Percentiles rank a stretch among this genome's conserved stretches.
phyloP scores from a whole-genome alignment of 352 stramenopile genomes.

The Hyaloperonospora brassicae region DNA sequence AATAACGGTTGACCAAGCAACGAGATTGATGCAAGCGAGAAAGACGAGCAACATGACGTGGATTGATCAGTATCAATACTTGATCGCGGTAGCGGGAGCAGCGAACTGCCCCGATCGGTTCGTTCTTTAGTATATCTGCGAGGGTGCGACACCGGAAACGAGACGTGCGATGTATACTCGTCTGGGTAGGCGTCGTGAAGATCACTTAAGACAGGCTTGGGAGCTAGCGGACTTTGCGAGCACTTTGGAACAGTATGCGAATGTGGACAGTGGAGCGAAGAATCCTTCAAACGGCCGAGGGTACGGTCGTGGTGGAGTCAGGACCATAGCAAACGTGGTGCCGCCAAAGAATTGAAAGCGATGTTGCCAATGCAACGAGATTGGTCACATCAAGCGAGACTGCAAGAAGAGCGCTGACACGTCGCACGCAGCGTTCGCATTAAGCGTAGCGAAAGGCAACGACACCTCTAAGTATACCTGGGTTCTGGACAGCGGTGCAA shows the following conservation, averaged over 20 bases:
- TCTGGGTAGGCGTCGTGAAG: not conserved
- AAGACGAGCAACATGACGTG: not conserved
- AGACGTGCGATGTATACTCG: slow-evolving; percentile 3
- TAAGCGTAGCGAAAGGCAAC: not conserved
- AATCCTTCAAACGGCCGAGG: slow-evolving; percentile 1
- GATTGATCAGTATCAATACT: slow-evolving; percentile 8
- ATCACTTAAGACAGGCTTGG: slow-evolving; percentile 5
- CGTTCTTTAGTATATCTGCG: slow-evolving; percentile 5
- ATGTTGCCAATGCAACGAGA: not conserved
- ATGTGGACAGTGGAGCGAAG: not conserved
- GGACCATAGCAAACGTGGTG: not conserved
- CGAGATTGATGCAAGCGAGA: not conserved
- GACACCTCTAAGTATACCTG: not conserved
- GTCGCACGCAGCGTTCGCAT: not conserved
- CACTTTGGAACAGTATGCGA: not conserved
- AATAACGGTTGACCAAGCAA: not conserved
- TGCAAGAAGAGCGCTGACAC: not conserved
- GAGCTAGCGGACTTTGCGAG: slow-evolving; percentile 4
- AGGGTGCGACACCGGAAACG: not conserved
- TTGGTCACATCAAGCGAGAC: slow-evolving; percentile 2
- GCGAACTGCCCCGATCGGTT: slow-evolving; percentile 1
- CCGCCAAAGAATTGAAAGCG: not conserved
- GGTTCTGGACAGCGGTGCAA: slow-evolving; percentile 7
- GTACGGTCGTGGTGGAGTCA: not conserved
- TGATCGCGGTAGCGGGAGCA: not conserved